phyloP scores from a whole-genome alignment of 345 rosid genomes.

The Garcia nutans region DNA sequence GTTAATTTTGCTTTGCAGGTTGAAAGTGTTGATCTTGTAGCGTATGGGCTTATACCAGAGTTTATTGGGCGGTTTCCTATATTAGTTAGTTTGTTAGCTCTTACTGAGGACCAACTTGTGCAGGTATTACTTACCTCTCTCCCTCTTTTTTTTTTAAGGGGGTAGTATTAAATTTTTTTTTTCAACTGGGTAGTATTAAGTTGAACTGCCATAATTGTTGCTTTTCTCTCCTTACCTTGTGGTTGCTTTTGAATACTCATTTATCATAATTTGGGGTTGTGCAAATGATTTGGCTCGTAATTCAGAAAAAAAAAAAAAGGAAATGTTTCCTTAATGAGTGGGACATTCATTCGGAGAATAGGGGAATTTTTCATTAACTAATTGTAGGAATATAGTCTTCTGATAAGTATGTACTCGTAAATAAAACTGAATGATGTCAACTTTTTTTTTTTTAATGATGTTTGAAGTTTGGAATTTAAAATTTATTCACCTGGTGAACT shows the following conservation, averaged over 20 bases:
- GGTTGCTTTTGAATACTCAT: not conserved
- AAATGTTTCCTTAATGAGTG: not conserved
- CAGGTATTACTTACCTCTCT: slow-evolving; percentile 64
- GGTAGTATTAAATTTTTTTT: too few species aligned
- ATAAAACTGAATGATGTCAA: not conserved
- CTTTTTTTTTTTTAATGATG: too few species aligned
- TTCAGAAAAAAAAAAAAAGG: not conserved
- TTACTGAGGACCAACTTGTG: slow-evolving; percentile 88
- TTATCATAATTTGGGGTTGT: not conserved
- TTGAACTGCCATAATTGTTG: not conserved
- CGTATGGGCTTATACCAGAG: slow-evolving; percentile 98
- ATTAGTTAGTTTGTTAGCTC: slow-evolving; percentile 84
- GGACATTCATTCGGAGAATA: not conserved
- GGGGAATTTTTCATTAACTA: not conserved
- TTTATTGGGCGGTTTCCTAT: slow-evolving; percentile 94
- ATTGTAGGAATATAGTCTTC: not conserved
- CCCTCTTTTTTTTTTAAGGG: too few species aligned
- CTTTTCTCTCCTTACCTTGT: not conserved
- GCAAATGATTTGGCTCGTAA: not conserved
- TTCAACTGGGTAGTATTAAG: too few species aligned
- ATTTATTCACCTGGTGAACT: not conserved
- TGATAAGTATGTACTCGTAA: not conserved
- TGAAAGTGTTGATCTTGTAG: slow-evolving; percentile 87
- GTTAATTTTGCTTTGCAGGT: slow-evolving; percentile 47
- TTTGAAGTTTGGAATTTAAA: too few species aligned